phyloP scores from a whole-genome alignment of 345 rosid species.

The Jatropha curcas region DNA sequence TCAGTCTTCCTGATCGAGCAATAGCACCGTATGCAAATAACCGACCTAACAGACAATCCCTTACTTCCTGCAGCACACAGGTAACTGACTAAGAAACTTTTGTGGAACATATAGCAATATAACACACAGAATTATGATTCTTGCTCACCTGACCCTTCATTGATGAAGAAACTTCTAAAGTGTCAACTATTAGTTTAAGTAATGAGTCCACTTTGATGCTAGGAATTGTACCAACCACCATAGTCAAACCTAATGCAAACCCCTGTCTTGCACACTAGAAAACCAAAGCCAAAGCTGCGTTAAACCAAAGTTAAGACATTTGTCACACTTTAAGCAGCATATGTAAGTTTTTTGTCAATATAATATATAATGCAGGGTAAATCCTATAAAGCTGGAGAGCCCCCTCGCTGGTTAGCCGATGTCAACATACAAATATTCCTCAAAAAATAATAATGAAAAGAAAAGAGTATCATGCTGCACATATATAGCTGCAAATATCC shows the following conservation, averaged over 20 bases:
- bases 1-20: conserved; percentile 71
- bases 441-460: not conserved
- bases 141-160: conserved; percentile 91
- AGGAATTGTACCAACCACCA: conserved; percentile 50
- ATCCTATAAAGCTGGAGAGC: not conserved
- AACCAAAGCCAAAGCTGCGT: not conserved
- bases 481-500: not conserved
- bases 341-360: not conserved
- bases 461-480: conserved; percentile 1
- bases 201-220: conserved; percentile 65
- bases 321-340: not conserved
- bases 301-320: conserved; percentile 9
- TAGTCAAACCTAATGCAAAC: conserved; percentile 84
- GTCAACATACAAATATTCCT: not conserved
- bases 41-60: conserved; percentile 86
- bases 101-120: not conserved
- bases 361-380: conserved; percentile 5
- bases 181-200: conserved; percentile 65
- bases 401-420: not conserved
- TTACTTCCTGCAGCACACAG: conserved; percentile 61
- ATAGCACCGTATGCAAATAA: conserved; percentile 90
- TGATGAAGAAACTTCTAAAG: conserved; percentile 78
- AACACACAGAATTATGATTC: not conserved
- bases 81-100: conserved; percentile 10
- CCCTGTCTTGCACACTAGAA: conserved; percentile 95